Conservation (phyloP, 176 grass and related monocot species). For the Thalia dealbata region DNA sequence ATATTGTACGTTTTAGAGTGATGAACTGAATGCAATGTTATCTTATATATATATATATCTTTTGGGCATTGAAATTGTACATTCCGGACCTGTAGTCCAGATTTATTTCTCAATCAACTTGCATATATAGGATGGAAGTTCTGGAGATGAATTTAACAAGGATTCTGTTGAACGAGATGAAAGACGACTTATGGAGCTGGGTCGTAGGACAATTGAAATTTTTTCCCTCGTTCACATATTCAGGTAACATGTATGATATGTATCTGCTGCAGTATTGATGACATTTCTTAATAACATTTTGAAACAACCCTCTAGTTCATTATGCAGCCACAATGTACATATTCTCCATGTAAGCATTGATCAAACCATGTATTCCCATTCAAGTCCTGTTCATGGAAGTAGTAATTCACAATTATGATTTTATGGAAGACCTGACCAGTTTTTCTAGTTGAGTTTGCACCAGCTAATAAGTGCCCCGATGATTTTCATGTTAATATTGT, state of each 20-base stretch:
- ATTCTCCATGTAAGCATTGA: neutral
- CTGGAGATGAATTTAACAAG: constrained; percentile 75
- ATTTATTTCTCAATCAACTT: neutral
- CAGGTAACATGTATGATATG: constrained; percentile 35
- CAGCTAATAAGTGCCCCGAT: neutral
- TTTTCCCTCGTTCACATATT: constrained; percentile 89
- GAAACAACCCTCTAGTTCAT: neutral
- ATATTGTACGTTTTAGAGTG: too few species aligned
- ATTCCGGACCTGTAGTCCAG: neutral
- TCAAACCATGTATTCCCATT: neutral
- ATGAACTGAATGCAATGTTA: too few species aligned
- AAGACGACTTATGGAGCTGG: constrained; percentile 72
- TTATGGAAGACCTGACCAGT: neutral
- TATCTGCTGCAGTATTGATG: constrained; percentile 4
- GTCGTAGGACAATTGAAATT: constrained; percentile 81
- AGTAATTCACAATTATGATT: neutral
- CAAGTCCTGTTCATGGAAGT: neutral
- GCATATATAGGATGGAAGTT: constrained; percentile 47
- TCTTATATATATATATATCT: too few species aligned
- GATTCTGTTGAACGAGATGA: constrained; percentile 85
- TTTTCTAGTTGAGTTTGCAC: neutral
- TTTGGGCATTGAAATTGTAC: too few species aligned
- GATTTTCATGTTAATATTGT: neutral
- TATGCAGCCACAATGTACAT: neutral
- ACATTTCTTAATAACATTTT: constrained; percentile 8